These are phyloP conservation scores for Halophytophthora batemanensis DNA, from an alignment of 352 stramenopile species.

Conservation along the genomic window DNA sequence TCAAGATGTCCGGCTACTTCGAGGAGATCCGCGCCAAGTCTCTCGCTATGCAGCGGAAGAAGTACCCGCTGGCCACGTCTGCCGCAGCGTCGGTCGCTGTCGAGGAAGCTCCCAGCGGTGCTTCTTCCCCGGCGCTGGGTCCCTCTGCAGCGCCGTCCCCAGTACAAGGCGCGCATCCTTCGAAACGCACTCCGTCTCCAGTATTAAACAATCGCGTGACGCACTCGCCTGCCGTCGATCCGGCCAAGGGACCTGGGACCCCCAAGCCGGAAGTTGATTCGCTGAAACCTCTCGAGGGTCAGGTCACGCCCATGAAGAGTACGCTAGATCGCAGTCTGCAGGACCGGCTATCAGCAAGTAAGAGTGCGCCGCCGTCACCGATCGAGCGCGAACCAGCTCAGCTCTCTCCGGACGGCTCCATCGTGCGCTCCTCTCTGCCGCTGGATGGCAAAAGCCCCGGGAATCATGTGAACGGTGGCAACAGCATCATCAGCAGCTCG, in stretches of 20 bases:
- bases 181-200: constrained; percentile 29
- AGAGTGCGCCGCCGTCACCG: constrained; percentile 51
- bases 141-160: constrained; percentile 25
- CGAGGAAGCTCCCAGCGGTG: constrained; percentile 15
- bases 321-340: constrained; percentile 18
- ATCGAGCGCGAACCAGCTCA: constrained; percentile 33
- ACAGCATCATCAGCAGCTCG: constrained; percentile 65
- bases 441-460: constrained; percentile 17
- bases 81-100: constrained; percentile 8
- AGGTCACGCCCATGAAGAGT: constrained; percentile 19
- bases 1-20: constrained; percentile 86
- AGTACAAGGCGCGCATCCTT: constrained; percentile 24
- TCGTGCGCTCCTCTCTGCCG: constrained; percentile 27
- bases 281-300: constrained; percentile 26
- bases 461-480: constrained; percentile 30
- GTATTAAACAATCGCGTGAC: constrained; percentile 22
- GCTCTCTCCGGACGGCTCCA: constrained; percentile 29
- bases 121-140: constrained; percentile 21
- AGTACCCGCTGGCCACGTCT: constrained; percentile 51
- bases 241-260: constrained; percentile 20
- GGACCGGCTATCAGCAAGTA: constrained; percentile 31
- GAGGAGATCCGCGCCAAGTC: constrained; percentile 85
- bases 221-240: constrained; percentile 23
- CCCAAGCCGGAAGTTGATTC: constrained; percentile 24
- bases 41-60: constrained; percentile 68